These are phyloP conservation scores for Suhomyces xylopsoci DNA, from an alignment of 805 yeast species.

Conservation along the genomic window DNA sequence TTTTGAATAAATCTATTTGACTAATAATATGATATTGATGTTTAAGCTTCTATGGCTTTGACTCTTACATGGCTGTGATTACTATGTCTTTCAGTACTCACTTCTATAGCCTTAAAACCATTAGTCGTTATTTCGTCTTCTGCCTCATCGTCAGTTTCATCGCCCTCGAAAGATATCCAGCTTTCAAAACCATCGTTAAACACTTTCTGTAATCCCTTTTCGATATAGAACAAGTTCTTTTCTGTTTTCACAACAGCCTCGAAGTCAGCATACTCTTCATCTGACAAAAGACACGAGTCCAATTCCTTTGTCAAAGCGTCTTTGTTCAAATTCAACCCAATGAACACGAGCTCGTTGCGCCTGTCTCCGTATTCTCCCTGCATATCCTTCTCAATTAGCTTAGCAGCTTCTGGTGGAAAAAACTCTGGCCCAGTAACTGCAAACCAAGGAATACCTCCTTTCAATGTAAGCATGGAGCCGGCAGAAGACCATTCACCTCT, in stretches of 20 bases:
- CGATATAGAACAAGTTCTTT: conserved; percentile 27
- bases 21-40: too few relatives aligned
- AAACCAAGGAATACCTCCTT: conserved; percentile 45
- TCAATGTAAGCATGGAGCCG: conserved; percentile 39
- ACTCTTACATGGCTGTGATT: conserved; percentile 7
- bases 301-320: conserved; percentile 24
- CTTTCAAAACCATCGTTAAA: conserved; percentile 45
- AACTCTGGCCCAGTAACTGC: conserved; percentile 29
- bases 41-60: conserved; percentile 3
- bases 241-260: conserved; percentile 24
- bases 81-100: conserved; percentile 5
- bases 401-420: conserved; percentile 30
- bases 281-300: conserved; percentile 39
- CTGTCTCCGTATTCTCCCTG: conserved; percentile 42
- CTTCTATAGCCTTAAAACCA: neutral
- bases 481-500: conserved; percentile 47
- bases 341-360: conserved; percentile 45
- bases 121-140: neutral
- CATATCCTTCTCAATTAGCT: conserved; percentile 33
- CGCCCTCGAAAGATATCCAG: conserved; percentile 29
- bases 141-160: neutral
- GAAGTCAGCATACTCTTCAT: conserved; percentile 31
- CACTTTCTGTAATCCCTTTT: conserved; percentile 21
- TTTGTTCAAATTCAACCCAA: conserved; percentile 37
- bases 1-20: too few relatives aligned